phyloP scores from a whole-genome alignment of 192 early-diverging fungal species.

The Backusella liffmaniae region DNA sequence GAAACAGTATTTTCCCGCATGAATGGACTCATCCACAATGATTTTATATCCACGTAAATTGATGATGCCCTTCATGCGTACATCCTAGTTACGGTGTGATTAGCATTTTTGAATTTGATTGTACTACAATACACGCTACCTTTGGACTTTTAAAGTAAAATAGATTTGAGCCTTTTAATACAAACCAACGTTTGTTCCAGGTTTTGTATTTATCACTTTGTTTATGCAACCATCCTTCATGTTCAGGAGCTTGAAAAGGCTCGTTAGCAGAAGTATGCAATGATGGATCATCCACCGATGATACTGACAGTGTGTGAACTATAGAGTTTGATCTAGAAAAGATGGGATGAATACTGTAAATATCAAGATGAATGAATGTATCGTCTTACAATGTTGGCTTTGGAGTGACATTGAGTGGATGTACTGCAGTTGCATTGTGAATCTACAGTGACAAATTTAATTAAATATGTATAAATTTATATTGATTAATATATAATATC shows the following conservation, averaged over 20 bases:
- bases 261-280: slow-evolving; percentile 3
- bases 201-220: slow-evolving; percentile 57
- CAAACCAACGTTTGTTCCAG: slow-evolving; percentile 64
- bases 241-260: slow-evolving; percentile 43
- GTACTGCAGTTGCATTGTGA: slow-evolving; percentile 3
- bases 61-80: slow-evolving; percentile 55
- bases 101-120: neutral
- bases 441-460: neutral
- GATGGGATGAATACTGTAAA: neutral
- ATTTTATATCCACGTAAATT: slow-evolving; percentile 60
- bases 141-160: slow-evolving; percentile 61
- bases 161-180: slow-evolving; percentile 54
- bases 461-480: slow-evolving; percentile 10
- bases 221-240: slow-evolving; percentile 62
- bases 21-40: slow-evolving; percentile 59
- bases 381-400: neutral
- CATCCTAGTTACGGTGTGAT: slow-evolving; percentile 15
- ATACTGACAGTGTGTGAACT: slow-evolving; percentile 15
- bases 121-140: neutral
- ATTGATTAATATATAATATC: neutral
- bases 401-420: slow-evolving; percentile 8
- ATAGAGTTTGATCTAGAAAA: neutral
- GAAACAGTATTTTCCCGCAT: slow-evolving; percentile 61
- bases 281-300: slow-evolving; percentile 1
- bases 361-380: neutral